Conservation (phyloP, 2,329 filamentous ascomycete species). For the Phaeomoniella chlamydospora region DNA sequence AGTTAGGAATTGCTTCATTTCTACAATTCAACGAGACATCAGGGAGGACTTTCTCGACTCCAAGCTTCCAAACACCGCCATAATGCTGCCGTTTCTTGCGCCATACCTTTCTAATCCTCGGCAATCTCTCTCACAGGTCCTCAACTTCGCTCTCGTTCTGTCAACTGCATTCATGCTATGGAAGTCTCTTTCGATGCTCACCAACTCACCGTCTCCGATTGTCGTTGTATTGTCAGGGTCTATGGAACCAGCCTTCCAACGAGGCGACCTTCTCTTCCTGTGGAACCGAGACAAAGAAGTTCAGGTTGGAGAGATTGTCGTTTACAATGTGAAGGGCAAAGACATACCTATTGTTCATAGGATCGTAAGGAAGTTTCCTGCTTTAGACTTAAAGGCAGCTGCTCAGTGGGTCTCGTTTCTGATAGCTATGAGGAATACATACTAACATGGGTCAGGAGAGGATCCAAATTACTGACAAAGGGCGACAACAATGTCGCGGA, state of each 20-base stretch:
- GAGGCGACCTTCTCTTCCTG: conserved; percentile 48
- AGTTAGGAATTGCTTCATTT: no score
- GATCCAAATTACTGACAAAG: conserved; percentile 65
- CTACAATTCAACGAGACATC: no score
- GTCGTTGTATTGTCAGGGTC: conserved; percentile 53
- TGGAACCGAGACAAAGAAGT: conserved; percentile 49
- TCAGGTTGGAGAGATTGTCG: conserved; percentile 58
- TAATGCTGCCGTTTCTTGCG: conserved; percentile 54
- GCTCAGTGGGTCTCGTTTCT: no score
- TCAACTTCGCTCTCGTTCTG: conserved; percentile 84
- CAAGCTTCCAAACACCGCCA: conserved; percentile 7
- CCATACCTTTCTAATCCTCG: conserved; percentile 51
- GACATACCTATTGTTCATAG: conserved; percentile 96
- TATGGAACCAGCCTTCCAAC: conserved; percentile 54
- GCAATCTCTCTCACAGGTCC: conserved; percentile 64
- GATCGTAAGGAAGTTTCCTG: conserved; percentile 55
- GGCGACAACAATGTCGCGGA: conserved; percentile 93
- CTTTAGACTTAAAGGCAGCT: no score
- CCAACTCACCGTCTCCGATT: conserved; percentile 58
- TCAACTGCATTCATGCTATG: conserved; percentile 90
- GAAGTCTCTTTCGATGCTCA: conserved; percentile 72
- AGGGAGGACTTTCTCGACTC: no score
- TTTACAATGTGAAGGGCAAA: conserved; percentile 80
- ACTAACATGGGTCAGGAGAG: no score
- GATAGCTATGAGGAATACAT: no score